Base-by-base conservation (phyloP, 495 filamentous ascomycete genomes). In the Aspergillus wentii region DNA sequence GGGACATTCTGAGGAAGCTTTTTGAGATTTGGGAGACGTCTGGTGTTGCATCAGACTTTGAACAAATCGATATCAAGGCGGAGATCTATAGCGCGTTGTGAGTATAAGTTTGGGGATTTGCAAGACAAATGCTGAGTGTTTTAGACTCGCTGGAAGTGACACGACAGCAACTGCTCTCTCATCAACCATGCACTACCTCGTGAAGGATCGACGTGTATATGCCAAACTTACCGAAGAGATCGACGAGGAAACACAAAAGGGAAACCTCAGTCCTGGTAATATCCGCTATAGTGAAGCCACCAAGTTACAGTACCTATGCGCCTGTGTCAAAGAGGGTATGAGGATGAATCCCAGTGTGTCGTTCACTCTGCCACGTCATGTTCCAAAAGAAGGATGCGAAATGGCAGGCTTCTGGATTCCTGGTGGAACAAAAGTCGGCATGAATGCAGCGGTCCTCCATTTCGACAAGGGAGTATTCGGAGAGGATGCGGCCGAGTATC, bases 171-270 rank as follows among this genome's bases (percentile, higher is more conserved):
- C 69, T 21, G 59, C 64, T 0, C 43, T 76, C 27, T 53, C 55
- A 14, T 66, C 54, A 11, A 60, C 54, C n/a, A 23, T 83, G 36
- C 78, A 72, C 51, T 53, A 70, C 32, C 61, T 82, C 1, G 37
- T 81, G 23, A 69, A 63, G 19, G 58, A 74, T 37, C 70, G 71
- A 0, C 49, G 57, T 5, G 47, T 52, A 6, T 65, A 78, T 43
- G 40, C 46, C 5, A 70, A 68, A 41, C 68, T 79, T 2, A 63
- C 69, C 20, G 21, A 64, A 19, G 79, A 84, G 47, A 63, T 84
- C 8, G 76, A 60, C 17, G 44, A 44, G 0, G 60, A 45, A 23
- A 42, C 43, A 25, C 2, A 18, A 3, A 25, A 48, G 10, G 56
- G 57, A 5, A 26, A 35, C 9, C 33, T 57, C 2, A 44, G 36